Evolutionary conservation across 805 yeast genomes (phyloP).

Genomic region (Cyberlindnera maclurae): DNA sequence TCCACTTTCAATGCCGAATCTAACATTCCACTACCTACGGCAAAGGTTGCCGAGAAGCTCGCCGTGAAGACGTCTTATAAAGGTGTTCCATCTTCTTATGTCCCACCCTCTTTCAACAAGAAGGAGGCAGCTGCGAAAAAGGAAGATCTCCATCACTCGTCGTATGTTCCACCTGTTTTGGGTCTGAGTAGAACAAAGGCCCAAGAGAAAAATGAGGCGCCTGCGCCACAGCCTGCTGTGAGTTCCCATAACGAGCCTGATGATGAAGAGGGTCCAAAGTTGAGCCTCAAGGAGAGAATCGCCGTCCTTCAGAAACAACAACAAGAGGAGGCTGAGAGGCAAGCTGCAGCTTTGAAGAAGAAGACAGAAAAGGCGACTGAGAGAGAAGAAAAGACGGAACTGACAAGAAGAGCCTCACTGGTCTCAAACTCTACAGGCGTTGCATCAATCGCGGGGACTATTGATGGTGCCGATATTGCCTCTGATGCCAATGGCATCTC

Average conservation of each 20-base stretch:
- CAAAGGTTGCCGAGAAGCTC: constrained; percentile 9
- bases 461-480: not conserved
- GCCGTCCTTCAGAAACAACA: constrained; percentile 77
- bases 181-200: constrained; percentile 11
- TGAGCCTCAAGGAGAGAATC: constrained; percentile 83
- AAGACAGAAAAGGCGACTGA: constrained; percentile 44
- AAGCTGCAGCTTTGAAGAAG: constrained; percentile 49
- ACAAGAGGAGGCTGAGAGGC: constrained; percentile 70
- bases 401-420: not conserved
- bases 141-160: constrained; percentile 18
- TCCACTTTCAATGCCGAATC: constrained; percentile 6
- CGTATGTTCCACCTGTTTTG: constrained; percentile 22
- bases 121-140: constrained; percentile 3
- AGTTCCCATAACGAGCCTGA: constrained; percentile 25
- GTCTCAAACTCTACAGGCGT: constrained; percentile 1
- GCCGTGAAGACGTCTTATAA: constrained; percentile 14
- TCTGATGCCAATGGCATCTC: not conserved
- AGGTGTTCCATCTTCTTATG: constrained; percentile 23
- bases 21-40: constrained; percentile 11
- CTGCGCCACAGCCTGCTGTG: constrained; percentile 12
- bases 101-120: constrained; percentile 22
- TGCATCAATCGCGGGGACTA: not conserved
- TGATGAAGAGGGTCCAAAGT: constrained; percentile 59
- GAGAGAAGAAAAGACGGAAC: constrained; percentile 15
- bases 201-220: constrained; percentile 5